Evolutionary conservation across 169 alveolate genomes (phyloP), one percentile per base, ranked within the genome.

Genomic region (Perkinsus chesapeaki): DNA sequence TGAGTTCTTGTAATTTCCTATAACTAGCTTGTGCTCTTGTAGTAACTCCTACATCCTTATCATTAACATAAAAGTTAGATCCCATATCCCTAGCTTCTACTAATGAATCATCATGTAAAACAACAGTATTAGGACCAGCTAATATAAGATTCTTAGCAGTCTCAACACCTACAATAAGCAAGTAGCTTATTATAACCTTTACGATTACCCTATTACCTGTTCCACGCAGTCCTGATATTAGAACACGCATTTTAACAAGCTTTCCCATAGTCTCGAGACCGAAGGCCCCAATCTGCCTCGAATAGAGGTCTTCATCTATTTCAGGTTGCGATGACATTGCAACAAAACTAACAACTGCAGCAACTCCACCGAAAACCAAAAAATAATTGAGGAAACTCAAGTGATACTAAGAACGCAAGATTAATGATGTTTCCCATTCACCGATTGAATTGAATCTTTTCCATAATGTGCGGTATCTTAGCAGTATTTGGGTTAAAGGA

Each of bases 201-300:
- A 93, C 39, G 36, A 37, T 9, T 20, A 34, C 39, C 27, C 98
- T 39, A 92, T 93, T 34, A 95, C 99, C 96, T 91, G 98, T 95
- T 91, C 99, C 99, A 95, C 99, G 96, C 93, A 98, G 95, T 0
- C 99, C 99, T 39, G 98, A 96, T 91, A 99, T 97, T 92, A 99
- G 98, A 38, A 99, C 99, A 73, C 98, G 96, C 93, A 98, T 93
- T 92, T 97, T 96, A 27, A 98, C 97, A 73, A 98, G 95, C 94
- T 98, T 98, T 34, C 99, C 99, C 99, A 99, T 98, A 91, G 99
- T 97, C 93, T 99, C 99, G 95, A 98, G 96, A n/a, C 99, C 99
- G 94, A 97, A 98, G 36, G 99, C 98, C n/a, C 99, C 99, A 34
- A 99, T 98, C 95, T 99, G 99, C 92, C 99, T 97, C 39, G 99